Conservation (phyloP, 2,329 filamentous ascomycete species). For the Aspergillus ustus region DNA sequence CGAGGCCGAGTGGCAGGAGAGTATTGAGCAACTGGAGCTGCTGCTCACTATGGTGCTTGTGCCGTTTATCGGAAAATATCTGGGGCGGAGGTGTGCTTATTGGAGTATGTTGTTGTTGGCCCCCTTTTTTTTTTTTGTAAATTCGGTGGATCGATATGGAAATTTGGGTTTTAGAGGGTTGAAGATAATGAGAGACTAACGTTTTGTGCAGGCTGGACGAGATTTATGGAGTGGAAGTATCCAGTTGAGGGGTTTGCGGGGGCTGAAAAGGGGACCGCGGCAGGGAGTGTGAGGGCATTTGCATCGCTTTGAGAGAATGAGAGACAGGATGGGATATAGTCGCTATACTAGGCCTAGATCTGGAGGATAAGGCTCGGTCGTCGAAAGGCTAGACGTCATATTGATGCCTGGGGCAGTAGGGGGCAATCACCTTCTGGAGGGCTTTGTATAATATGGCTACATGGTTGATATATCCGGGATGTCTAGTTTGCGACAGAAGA, state of each 20-base stretch:
- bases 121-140: constrained; percentile 13
- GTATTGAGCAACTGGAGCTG: constrained; percentile 89
- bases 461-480: neutral
- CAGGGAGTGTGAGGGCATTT: constrained; percentile 64
- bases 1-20: constrained; percentile 93
- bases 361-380: neutral
- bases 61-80: constrained; percentile 91
- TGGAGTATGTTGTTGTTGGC: constrained; percentile 68
- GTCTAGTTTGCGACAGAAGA: neutral
- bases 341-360: neutral
- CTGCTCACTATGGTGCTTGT: constrained; percentile 93
- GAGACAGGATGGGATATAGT: no score
- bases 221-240: constrained; percentile 95
- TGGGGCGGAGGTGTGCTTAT: constrained; percentile 92
- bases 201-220: constrained; percentile 73
- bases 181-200: constrained; percentile 13
- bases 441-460: constrained; percentile 2
- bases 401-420: neutral
- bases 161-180: neutral
- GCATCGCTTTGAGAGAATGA: constrained; percentile 38
- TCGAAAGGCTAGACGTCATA: neutral
- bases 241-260: constrained; percentile 70
- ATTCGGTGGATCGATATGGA: neutral
- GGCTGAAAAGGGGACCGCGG: constrained; percentile 61
- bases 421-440: neutral